These are phyloP conservation scores for Coprinopsis strossmayeri DNA, from an alignment of 768 basidiomycete genomes.

Conservation along the genomic window DNA sequence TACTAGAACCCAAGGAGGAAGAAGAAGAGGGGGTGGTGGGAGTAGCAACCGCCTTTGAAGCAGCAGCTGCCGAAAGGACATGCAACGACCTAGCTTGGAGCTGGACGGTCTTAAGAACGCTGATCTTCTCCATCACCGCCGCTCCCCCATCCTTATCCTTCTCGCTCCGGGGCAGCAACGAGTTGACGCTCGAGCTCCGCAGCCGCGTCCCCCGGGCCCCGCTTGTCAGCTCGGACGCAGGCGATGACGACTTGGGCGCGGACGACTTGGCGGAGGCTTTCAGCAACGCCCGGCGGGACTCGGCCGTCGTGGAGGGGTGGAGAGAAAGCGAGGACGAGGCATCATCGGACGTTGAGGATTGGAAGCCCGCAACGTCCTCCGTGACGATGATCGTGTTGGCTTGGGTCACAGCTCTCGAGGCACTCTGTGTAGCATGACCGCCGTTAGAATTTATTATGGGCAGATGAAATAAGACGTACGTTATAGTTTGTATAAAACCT, in stretches of 20 bases:
- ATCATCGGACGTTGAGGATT: slow-evolving; percentile 59
- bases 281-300: slow-evolving; percentile 11
- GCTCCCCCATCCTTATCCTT: slow-evolving; percentile 20
- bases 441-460: neutral
- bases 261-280: slow-evolving; percentile 4
- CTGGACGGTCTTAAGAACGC: slow-evolving; percentile 59
- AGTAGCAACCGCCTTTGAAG: slow-evolving; percentile 11
- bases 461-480: slow-evolving; percentile 26
- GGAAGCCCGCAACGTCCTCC: slow-evolving; percentile 38
- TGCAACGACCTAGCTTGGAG: slow-evolving; percentile 58
- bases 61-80: slow-evolving; percentile 35
- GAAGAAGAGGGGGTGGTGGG: neutral
- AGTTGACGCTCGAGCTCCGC: slow-evolving; percentile 51
- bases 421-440: slow-evolving; percentile 35
- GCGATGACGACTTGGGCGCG: no score
- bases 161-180: slow-evolving; percentile 1
- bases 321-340: neutral
- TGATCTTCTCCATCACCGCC: slow-evolving; percentile 36
- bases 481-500: slow-evolving; percentile 65
- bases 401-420: slow-evolving; percentile 67
- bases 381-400: slow-evolving; percentile 51
- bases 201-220: slow-evolving; percentile 17
- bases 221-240: neutral
- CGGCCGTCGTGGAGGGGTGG: slow-evolving; percentile 15
- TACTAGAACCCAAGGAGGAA: no score